Evolutionary conservation across 805 yeast species (phyloP), one percentile per base, ranked within the genome.

Genomic region (Hanseniaspora thailandica): DNA sequence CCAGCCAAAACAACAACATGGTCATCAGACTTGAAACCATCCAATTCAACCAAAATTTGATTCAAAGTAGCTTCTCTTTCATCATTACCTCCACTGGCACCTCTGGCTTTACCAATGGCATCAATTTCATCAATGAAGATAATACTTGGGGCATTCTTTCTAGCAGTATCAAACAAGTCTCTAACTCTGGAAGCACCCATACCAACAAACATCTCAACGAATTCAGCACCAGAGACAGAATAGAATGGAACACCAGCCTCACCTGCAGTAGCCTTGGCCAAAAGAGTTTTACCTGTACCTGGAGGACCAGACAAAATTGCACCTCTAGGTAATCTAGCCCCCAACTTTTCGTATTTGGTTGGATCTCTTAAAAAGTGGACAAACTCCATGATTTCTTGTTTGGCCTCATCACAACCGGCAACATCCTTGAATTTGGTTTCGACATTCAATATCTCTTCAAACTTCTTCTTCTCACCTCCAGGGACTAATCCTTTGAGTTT

Each of bases 121-220:
- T 88, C 97, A 62, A 88, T 89, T 70, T 88, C 97, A 71, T 88
- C 97, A 49, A 88, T 86, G 65, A 88, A 88, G 52, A 88, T 82
- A 61, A 88, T 88, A 2, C 94, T 76, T 6, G 97, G 97, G 0
- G 96, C 93, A 73, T 80, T 83, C 57, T 84, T 84, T 62, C 95
- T 76, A 17, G 96, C 97, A 45, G 86, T 84, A 64, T 84, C 82
- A 71, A 88, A 88, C 63, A 88, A 74, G 64, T 89, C 96, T 66
- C 97, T 84, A 40, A 88, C 97, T 67, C 97, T 77, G 3, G 90
- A 82, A 4, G 96, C 96, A 71, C 96, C 96, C 25, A 88, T 96
- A 70, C 96, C 96, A 20, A 86, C 94, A 72, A 86, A 88, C 96
- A 88, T 88, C 67, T 88, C 96, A n/a, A 87, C 94, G 60, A 88